Evolutionary conservation across 75 land plant genomes (phyloP).

Genomic region (Cupressus sempervirens): DNA sequence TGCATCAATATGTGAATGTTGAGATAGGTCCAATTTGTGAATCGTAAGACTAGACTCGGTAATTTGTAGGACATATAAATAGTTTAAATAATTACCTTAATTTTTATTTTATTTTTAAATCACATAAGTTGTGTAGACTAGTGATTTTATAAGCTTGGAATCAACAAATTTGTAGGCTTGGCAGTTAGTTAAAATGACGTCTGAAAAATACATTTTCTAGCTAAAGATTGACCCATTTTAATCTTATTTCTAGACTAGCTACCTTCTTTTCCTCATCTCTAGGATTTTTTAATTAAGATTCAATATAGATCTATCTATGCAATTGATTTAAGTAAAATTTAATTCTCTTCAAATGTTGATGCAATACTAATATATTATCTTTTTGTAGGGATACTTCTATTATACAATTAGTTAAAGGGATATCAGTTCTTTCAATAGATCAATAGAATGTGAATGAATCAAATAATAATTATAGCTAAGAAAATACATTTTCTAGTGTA

Average conservation of each 20-base stretch:
- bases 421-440: constrained; percentile 33
- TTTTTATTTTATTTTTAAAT: too few relatives aligned
- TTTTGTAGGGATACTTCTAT: constrained; percentile 65
- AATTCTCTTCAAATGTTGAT: not conserved
- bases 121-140: too few relatives aligned
- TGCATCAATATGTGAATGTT: too few relatives aligned
- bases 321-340: not conserved
- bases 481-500: constrained; percentile 53
- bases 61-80: too few relatives aligned
- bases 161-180: too few relatives aligned
- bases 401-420: constrained; percentile 55
- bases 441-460: constrained; percentile 50
- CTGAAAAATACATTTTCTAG: too few relatives aligned
- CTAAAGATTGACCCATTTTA: too few relatives aligned
- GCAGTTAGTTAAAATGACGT: too few relatives aligned
- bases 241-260: not conserved
- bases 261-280: not conserved
- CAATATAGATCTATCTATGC: not conserved
- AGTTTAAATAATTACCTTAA: too few relatives aligned
- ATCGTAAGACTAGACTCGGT: too few relatives aligned
- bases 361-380: not conserved
- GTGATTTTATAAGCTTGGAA: too few relatives aligned
- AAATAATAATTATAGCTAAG: constrained; percentile 50
- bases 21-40: too few relatives aligned
- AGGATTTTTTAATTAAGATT: not conserved